These are phyloP conservation scores for Sporothrix euskadiensis DNA, from an alignment of 2,329 filamentous ascomycete genomes.

Conservation along the genomic window DNA sequence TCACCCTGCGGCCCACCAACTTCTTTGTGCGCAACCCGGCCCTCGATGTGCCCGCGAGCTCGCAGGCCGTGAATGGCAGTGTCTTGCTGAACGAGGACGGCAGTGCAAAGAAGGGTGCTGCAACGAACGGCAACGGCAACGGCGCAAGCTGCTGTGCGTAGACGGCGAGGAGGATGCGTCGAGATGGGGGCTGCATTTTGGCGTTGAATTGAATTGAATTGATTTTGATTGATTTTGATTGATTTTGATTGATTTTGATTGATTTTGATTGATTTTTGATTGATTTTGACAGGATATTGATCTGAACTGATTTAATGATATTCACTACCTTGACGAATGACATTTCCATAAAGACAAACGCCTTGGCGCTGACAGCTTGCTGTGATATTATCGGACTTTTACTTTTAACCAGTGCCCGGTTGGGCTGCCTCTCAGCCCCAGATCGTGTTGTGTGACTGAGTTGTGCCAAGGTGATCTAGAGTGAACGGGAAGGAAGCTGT, in stretches of 20 bases:
- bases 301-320: not conserved
- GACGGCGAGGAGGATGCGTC: not conserved
- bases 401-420: not conserved
- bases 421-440: not conserved
- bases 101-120: not conserved
- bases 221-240: not conserved
- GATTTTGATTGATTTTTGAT: not conserved
- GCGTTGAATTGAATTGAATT: not conserved
- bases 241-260: not conserved
- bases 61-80: conserved; percentile 47
- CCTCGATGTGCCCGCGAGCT: conserved; percentile 51
- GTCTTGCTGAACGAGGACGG: conserved; percentile 35
- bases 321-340: not conserved
- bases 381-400: not conserved
- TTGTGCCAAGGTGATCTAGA: not conserved
- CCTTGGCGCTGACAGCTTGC: not conserved
- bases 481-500: not conserved
- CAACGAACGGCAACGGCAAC: conserved; percentile 14
- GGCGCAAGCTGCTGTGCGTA: conserved; percentile 12
- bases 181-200: not conserved
- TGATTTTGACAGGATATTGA: not conserved
- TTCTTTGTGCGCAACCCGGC: conserved; percentile 55
- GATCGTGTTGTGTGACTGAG: not conserved
- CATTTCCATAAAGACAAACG: not conserved
- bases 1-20: conserved; percentile 55